These are phyloP conservation scores for Tricholoma hemisulphureum DNA, from an alignment of 768 basidiomycete genomes.

Conservation along the genomic window DNA sequence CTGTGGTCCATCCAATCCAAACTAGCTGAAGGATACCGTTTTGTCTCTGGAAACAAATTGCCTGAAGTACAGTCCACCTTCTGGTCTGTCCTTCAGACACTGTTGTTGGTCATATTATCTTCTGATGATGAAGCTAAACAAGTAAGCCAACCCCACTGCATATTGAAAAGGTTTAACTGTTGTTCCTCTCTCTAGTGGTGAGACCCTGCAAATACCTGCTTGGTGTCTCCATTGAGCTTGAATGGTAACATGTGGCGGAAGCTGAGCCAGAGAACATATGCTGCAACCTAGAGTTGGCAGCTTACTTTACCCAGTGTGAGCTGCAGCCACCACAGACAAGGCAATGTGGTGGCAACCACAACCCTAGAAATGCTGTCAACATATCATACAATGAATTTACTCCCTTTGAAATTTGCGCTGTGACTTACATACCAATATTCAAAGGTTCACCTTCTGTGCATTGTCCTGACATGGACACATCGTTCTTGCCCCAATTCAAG, in stretches of 20 bases:
- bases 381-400: constrained; percentile 93
- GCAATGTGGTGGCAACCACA: constrained; percentile 92
- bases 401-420: constrained; percentile 94
- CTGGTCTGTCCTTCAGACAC: constrained; percentile 70
- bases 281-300: constrained; percentile 89
- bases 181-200: constrained; percentile 62
- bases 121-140: constrained; percentile 85
- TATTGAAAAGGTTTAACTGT: too few relatives aligned
- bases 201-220: constrained; percentile 89
- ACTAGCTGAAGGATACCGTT: constrained; percentile 80
- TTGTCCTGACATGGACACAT: constrained; percentile 87
- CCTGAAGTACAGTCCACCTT: constrained; percentile 77
- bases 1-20: constrained; percentile 71
- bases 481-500: constrained; percentile 83
- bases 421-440: constrained; percentile 89
- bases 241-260: too few relatives aligned
- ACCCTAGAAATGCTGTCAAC: constrained; percentile 90
- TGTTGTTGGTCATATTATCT: constrained; percentile 79
- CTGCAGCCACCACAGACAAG: constrained; percentile 88
- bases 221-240: constrained; percentile 88
- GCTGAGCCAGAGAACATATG: constrained; percentile 81
- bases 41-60: constrained; percentile 84
- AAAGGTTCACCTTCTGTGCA: constrained; percentile 80
- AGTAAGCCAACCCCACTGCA: too few relatives aligned
- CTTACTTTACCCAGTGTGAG: constrained; percentile 96